Evolutionary conservation across 192 early-diverging fungal genomes (phyloP), one percentile per base, ranked within the genome.

Genomic region (Haplosporangium gracile): DNA sequence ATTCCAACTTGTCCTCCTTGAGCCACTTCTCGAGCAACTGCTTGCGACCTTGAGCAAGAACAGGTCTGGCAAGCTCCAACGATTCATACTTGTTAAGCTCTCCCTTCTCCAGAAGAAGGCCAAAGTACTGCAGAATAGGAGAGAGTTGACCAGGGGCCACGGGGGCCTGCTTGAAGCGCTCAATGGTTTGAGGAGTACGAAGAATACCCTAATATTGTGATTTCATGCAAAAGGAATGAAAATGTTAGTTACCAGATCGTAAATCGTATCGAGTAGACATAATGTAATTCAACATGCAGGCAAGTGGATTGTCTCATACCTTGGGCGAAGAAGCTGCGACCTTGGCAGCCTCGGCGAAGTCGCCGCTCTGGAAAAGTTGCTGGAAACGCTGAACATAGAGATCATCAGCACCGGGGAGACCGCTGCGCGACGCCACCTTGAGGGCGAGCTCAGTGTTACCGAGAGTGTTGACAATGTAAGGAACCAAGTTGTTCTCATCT

Each of bases 91-190:
- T 95, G 93, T 99, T 99, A 38, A 99, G 91, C 68, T 95, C 94
- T 38, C 96, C 97, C 91, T 96, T 97, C 79, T 99, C 98, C 34
- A 99, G 90, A 13, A 99, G 90, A 34, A 97, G 96, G 39, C 96
- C 97, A 93, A 99, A 99, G 91, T 99, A 99, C 90, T 98, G 97
- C 68, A 99, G 91, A 80, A 99, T 96, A 26, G 98, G 98, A 20
- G 97, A 94, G 15, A 97, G 86, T 89, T 97, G 95, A 22, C 97
- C 97, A 18, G 93, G 90, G 22, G 83, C 88, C 60, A 94, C 95
- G 53, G 95, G 93, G 72, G 96, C 89, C 51, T 95, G 90, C 91
- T 97, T 97, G 88, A 99, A 98, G 39, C 95, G 93, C 78, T 99
- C 97, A 89, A 99, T 97, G 18, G 97, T 99, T 72, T 95, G 92